Conservation (phyloP, 345 rosid genomes). For the Rhodamnia argentea region DNA sequence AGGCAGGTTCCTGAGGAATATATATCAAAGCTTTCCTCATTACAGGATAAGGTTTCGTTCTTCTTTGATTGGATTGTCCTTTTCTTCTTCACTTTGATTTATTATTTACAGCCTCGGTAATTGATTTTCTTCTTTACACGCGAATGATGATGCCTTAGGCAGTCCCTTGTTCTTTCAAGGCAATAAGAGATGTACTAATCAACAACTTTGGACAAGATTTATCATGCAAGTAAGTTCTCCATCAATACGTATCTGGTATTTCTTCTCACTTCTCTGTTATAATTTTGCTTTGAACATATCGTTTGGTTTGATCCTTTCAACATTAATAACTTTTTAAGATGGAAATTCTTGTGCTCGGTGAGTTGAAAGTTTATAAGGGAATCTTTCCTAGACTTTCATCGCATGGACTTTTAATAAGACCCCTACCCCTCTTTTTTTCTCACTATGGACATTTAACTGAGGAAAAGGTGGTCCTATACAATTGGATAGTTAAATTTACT, state of each 20-base stretch:
- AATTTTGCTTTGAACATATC: background rate
- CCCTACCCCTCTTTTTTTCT: background rate
- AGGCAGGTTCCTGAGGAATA: conserved; percentile 76
- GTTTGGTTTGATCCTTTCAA: background rate
- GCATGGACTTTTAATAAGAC: background rate
- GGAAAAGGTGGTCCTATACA: background rate
- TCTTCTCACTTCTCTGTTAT: background rate
- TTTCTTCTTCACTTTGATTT: background rate
- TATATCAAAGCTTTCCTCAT: conserved; percentile 48
- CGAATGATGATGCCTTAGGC: conserved; percentile 29
- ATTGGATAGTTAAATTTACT: background rate
- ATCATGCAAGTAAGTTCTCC: conserved; percentile 43
- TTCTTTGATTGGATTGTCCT: background rate
- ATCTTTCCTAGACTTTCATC: background rate
- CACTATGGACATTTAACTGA: background rate
- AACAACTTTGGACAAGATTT: conserved; percentile 50
- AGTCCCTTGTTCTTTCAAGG: conserved; percentile 60
- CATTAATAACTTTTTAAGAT: background rate
- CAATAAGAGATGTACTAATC: conserved; percentile 42
- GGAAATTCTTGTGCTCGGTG: background rate
- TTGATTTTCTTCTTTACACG: background rate
- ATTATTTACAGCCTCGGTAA: background rate
- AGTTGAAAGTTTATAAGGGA: background rate
- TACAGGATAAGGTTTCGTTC: conserved; percentile 64
- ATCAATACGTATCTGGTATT: background rate